phyloP scores from a whole-genome alignment of 495 filamentous ascomycete genomes.

The Xylaria grammica region DNA sequence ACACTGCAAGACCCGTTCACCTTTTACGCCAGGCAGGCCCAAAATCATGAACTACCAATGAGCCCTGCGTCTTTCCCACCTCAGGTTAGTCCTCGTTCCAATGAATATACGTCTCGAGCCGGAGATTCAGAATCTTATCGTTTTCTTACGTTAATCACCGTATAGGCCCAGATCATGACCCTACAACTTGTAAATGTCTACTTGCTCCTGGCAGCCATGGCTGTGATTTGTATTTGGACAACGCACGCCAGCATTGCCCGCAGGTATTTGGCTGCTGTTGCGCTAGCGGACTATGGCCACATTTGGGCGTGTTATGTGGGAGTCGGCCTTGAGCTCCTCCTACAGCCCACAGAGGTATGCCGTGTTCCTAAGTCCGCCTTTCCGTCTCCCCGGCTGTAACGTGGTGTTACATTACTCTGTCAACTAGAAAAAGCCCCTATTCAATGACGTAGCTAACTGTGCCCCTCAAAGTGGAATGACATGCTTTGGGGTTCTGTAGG shows the following conservation, averaged over 20 bases:
- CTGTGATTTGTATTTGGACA: slow-evolving; percentile 57
- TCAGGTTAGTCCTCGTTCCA: no score
- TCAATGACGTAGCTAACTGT: background rate
- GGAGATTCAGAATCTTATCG: no score
- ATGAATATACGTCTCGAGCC: no score
- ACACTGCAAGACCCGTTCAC: slow-evolving; percentile 49
- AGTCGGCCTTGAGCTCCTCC: slow-evolving; percentile 56
- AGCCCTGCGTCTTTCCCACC: slow-evolving; percentile 13
- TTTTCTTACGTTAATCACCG: slow-evolving; percentile 10
- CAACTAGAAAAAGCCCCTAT: no score
- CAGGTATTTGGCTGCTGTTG: slow-evolving; percentile 59
- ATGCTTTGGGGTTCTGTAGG: slow-evolving; percentile 66
- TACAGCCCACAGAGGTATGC: slow-evolving; percentile 39
- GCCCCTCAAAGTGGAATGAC: slow-evolving; percentile 53
- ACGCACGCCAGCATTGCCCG: slow-evolving; percentile 56
- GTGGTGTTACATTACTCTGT: background rate
- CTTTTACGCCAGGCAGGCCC: slow-evolving; percentile 59
- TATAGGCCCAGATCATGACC: slow-evolving; percentile 55
- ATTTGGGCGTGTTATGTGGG: slow-evolving; percentile 59
- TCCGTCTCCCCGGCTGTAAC: background rate
- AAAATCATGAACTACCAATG: slow-evolving; percentile 33
- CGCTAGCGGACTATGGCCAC: slow-evolving; percentile 67
- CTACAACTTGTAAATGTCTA: slow-evolving; percentile 66
- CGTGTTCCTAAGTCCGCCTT: background rate
- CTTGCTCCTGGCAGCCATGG: slow-evolving; percentile 58